A percentile compares a stretch with the other conserved stretches of the same genome.
Evolutionary conservation across 1,139 yeast genomes (phyloP).

Genomic region (Saccharomyces hybrid): DNA sequence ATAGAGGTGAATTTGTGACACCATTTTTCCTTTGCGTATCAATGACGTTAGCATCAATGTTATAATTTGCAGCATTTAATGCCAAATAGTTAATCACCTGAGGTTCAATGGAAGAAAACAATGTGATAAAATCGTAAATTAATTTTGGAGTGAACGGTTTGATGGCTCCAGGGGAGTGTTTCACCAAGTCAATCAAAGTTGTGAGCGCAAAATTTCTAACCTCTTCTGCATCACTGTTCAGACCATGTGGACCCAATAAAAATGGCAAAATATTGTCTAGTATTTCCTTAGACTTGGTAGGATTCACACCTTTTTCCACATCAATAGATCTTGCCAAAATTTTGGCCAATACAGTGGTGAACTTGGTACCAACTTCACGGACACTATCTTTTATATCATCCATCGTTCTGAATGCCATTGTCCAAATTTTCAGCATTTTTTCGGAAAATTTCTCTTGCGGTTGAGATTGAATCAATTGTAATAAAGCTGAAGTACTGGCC

Average conservation of each 20-base stretch:
- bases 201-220: conserved; percentile 68
- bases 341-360: conserved; percentile 62
- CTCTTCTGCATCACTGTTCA: conserved; percentile 81
- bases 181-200: conserved; percentile 62
- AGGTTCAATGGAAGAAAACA: conserved; percentile 87
- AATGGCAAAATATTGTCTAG: conserved; percentile 66
- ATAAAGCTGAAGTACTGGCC: conserved; percentile 71
- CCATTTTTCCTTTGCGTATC: conserved; percentile 73
- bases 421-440: conserved; percentile 66
- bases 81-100: conserved; percentile 81
- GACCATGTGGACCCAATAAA: conserved; percentile 67
- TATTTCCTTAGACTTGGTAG: conserved; percentile 42
- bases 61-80: conserved; percentile 82
- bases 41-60: conserved; percentile 58
- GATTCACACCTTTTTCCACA: conserved; percentile 32
- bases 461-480: conserved; percentile 59
- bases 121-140: conserved; percentile 56
- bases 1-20: conserved; percentile 75
- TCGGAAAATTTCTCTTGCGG: conserved; percentile 47
- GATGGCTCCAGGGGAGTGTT: conserved; percentile 51
- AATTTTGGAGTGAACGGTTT: conserved; percentile 63
- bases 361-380: conserved; percentile 63
- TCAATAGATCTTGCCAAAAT: conserved; percentile 50
- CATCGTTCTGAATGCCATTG: conserved; percentile 77
- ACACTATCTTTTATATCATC: conserved; percentile 96